Base-by-base conservation (phyloP, 2,329 filamentous ascomycete species). In the Botrytis medusae region DNA sequence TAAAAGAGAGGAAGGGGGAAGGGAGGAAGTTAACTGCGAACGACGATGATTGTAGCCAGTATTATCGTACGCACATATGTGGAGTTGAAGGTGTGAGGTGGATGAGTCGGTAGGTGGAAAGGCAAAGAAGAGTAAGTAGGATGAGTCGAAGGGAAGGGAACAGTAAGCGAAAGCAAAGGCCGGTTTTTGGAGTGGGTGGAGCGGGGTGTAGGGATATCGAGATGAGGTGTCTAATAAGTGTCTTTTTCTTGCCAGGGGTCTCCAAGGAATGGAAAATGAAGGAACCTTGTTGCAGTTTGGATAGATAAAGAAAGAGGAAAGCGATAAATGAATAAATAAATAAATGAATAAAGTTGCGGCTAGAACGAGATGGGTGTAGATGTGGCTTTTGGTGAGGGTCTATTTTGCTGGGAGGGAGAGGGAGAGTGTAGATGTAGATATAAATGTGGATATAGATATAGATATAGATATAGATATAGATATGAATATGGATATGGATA, bases 1-100 rank as follows among this genome's bases (percentile, higher is more conserved):
- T 79, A 77, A 81, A 76, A 77, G 78, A 73, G 69, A 74, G 76
- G 73, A 80, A 78, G 80, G 79, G 79, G 78, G 81, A 72, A 54
- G 74, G 72, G 72, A 73, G 69, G 64, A 79, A 79, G 78, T 78
- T 71, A 79, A 80, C 79, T 75, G 75, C 76, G 78, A 78, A 76
- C 73, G 74, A 79, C 74, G 74, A 75, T 75, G 73, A 75, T 78
- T 77, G 78, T 77, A 75, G 73, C 76, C 77, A 78, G 77, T 79
- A 77, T 74, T 73, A 77, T 76, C 74, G 74, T 77, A 74, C 71
- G 77, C 73, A 76, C 72, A 74, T 69, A 67, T 71, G 70, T 72
- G 61, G 70, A 72, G 70, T 72, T 59, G 51, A 72, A 42, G 51
- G 71, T 71, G 51, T 72, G 63, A 72, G 75, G 72, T 73, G 69